A percentile compares a stretch with the other conserved stretches of the same genome.
These are phyloP conservation scores for Pythium apleroticum DNA, from an alignment of 352 stramenopile genomes.

Conservation along the genomic window DNA sequence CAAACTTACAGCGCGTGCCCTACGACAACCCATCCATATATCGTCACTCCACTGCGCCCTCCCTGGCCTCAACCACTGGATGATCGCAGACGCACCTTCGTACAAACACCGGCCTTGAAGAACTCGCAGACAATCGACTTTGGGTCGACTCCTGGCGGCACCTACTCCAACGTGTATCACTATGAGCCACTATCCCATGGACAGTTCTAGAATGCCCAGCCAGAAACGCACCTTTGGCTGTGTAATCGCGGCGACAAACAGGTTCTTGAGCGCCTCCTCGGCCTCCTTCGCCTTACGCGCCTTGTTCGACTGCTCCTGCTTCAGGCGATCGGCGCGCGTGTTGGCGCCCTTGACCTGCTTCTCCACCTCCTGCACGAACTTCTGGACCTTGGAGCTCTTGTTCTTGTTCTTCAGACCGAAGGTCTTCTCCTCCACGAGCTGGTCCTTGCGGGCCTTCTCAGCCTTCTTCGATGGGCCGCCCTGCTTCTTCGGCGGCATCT, in stretches of 20 bases:
- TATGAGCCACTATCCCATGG: neutral
- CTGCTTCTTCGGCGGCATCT: conserved; percentile 81
- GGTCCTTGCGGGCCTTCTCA: conserved; percentile 91
- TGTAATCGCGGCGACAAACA: conserved; percentile 86
- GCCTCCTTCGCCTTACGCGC: conserved; percentile 87
- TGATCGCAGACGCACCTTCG: conserved; percentile 49
- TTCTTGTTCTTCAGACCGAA: conserved; percentile 99
- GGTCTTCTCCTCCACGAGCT: conserved; percentile 97
- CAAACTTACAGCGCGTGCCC: conserved; percentile 88
- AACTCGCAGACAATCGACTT: conserved; percentile 90
- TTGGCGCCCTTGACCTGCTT: conserved; percentile 88
- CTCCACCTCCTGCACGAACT: conserved; percentile 89
- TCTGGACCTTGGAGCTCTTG: conserved; percentile 96
- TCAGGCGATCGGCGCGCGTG: conserved; percentile 74
- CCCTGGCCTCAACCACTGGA: neutral
- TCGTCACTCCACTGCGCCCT: neutral
- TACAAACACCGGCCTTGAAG: conserved; percentile 86
- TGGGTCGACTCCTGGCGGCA: conserved; percentile 83
- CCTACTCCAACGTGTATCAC: conserved; percentile 35
- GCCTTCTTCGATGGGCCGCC: conserved; percentile 79
- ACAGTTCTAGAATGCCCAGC: conserved; percentile 13
- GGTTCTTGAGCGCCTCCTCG: conserved; percentile 79
- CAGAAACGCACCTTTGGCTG: conserved; percentile 65
- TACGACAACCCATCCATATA: conserved; percentile 14
- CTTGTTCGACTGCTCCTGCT: conserved; percentile 67